Base-by-base conservation (phyloP, 2,329 filamentous ascomycete species). In the Aspergillus neoniger region DNA sequence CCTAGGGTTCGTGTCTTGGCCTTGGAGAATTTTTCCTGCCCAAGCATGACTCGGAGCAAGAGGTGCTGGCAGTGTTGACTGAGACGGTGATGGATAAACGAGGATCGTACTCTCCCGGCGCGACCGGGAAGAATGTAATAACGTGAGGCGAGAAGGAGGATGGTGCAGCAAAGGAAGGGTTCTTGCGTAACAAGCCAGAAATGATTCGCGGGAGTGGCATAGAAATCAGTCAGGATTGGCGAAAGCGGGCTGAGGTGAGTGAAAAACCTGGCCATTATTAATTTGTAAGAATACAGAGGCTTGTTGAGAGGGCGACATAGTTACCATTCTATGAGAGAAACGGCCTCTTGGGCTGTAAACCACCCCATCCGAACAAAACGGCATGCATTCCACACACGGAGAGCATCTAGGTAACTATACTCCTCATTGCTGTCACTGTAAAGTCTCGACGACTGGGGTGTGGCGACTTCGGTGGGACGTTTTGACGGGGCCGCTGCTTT, bases 311-410 rank as follows among this genome's bases (percentile, higher is more conserved):
- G 15, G 9, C 10, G 15, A 69, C 76, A 60, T 59, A 28, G 25
- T 28, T 28, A 79, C 72, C 82, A 62, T 57, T 84, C 80, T 38
- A 84, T 72, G 49, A 81, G 81, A 4, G 74, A 77, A 4, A 84
- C 72, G 8, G 81, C 82, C 63, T 85, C 82, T 41, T 79, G 75
- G 1, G 82, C 81, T 0, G 80, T 80, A 54, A 85, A 80, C 82
- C 81, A 84, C 0, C 82, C 82, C 78, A 82, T 81, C 58, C 78
- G 79, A 19, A 83, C 81, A 60, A 83, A 84, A 1, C 81, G 77
- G 63, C 79, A 81, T 0, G 73, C 70, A n/a, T 79, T 79, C 81
- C 80, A 83, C 25, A 79, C 67, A 21, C 74, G 72, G 5, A 81
- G 65, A 12, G 77, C 76, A n/a, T 41, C 38, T 17, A 3, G 5